A percentile compares a stretch with the other conserved stretches of the same genome.
phyloP scores from a whole-genome alignment of 2,329 filamentous ascomycete species.

The Fusarium nematophilum region DNA sequence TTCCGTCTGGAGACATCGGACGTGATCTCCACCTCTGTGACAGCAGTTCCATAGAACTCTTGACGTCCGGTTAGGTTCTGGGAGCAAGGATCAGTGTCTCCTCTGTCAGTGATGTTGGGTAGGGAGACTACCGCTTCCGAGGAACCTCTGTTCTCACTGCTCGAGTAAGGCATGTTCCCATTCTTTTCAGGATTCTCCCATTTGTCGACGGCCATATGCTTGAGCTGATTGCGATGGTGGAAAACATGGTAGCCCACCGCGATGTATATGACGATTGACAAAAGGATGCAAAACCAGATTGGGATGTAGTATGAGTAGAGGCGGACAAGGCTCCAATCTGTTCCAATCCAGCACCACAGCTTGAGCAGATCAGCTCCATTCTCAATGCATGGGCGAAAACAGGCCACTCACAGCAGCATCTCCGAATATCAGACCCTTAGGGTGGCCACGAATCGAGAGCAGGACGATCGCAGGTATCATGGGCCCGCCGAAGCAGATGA shows the following conservation, averaged over 20 bases:
- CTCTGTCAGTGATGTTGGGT: not conserved
- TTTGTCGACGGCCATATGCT: constrained; percentile 54
- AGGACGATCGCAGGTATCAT: constrained; percentile 74
- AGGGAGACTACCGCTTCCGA: constrained; percentile 48
- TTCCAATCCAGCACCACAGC: constrained; percentile 72
- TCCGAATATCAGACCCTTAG: constrained; percentile 60
- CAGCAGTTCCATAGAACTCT: constrained; percentile 58
- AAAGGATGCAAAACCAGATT: constrained; percentile 68
- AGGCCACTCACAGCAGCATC: constrained; percentile 62
- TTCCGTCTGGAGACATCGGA: constrained; percentile 38
- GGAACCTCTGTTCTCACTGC: constrained; percentile 46
- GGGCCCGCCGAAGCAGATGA: constrained; percentile 77
- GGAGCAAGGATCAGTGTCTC: constrained; percentile 25
- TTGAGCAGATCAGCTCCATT: constrained; percentile 43
- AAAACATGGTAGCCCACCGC: constrained; percentile 70
- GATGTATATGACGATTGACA: constrained; percentile 66
- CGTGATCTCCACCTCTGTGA: constrained; percentile 62
- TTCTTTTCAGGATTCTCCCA: constrained; percentile 36
- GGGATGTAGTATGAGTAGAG: constrained; percentile 71
- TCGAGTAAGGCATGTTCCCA: constrained; percentile 34
- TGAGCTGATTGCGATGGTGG: constrained; percentile 66
- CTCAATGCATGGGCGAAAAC: accelerated
- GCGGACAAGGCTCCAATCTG: constrained; percentile 64
- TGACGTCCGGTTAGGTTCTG: constrained; percentile 44
- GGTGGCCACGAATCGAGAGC: constrained; percentile 64